These are phyloP conservation scores for Aspergillus biplanus DNA, from an alignment of 495 filamentous ascomycete genomes.

Conservation along the genomic window DNA sequence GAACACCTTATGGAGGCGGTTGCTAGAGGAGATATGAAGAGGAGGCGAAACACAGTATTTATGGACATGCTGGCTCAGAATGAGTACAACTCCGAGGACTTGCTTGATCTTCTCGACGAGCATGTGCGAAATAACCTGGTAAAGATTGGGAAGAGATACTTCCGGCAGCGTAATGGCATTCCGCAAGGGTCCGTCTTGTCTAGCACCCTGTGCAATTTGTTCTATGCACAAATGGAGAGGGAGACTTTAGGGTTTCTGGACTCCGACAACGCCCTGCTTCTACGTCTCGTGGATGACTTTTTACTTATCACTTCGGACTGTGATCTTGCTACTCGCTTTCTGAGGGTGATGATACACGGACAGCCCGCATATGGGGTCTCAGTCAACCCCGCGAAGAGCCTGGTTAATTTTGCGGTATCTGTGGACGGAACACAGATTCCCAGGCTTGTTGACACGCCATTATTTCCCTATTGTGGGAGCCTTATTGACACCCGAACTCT, in stretches of 20 bases:
- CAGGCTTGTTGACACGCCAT: slow-evolving; percentile 44
- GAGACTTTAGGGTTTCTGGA: slow-evolving; percentile 68
- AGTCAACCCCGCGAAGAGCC: slow-evolving; percentile 76
- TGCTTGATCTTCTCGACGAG: slow-evolving; percentile 72
- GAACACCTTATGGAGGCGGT: slow-evolving; percentile 59
- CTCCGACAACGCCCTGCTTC: slow-evolving; percentile 62
- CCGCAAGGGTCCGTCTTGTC: slow-evolving; percentile 92
- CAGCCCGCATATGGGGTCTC: slow-evolving; percentile 76
- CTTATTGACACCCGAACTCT: slow-evolving; percentile 75
- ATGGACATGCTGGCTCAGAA: slow-evolving; percentile 63
- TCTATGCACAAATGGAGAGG: slow-evolving; percentile 85
- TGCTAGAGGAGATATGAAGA: slow-evolving; percentile 40
- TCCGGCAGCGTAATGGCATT: slow-evolving; percentile 85
- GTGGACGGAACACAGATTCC: slow-evolving; percentile 60
- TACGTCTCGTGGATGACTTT: slow-evolving; percentile 91
- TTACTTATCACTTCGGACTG: slow-evolving; percentile 77
- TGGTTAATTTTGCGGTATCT: slow-evolving; percentile 80
- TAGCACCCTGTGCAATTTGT: slow-evolving; percentile 86
- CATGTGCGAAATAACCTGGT: slow-evolving; percentile 84
- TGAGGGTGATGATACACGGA: slow-evolving; percentile 78
- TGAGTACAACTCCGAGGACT: slow-evolving; percentile 53
- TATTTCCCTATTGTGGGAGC: slow-evolving; percentile 88
- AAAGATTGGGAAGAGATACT: slow-evolving; percentile 88
- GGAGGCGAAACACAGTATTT: slow-evolving; percentile 70
- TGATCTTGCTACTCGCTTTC: slow-evolving; percentile 67